Conservation (phyloP, 371 early-diverging fungal genomes). For the Saksenaea oblongispora region DNA sequence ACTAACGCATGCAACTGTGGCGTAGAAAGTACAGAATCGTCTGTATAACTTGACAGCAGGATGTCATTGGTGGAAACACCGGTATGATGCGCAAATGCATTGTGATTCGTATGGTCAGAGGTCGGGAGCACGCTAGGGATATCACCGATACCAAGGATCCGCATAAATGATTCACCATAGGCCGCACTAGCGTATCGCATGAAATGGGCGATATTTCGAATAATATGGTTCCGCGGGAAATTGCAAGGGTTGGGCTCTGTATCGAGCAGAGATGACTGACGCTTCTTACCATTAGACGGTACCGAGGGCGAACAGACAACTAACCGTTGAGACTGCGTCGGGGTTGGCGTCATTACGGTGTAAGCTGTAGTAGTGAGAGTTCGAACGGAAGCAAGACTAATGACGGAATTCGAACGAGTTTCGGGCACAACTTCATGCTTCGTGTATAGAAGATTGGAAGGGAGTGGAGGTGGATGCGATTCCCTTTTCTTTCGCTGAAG, state of each 20-base stretch:
- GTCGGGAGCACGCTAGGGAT: slow-evolving; percentile 50
- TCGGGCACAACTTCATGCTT: not conserved
- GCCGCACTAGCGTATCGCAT: slow-evolving; percentile 81
- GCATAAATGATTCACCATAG: slow-evolving; percentile 85
- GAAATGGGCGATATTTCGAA: slow-evolving; percentile 72
- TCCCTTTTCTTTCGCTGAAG: slow-evolving; percentile 8
- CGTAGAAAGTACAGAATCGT: slow-evolving; percentile 28
- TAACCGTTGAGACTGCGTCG: not conserved
- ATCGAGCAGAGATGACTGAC: not conserved
- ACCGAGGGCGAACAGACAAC: not conserved
- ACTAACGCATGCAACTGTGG: slow-evolving; percentile 76
- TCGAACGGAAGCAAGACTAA: not conserved
- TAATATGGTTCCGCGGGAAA: slow-evolving; percentile 67
- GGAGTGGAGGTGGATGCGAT: slow-evolving; percentile 7
- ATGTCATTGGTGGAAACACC: slow-evolving; percentile 67
- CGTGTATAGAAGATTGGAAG: not conserved
- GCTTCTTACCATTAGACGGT: not conserved
- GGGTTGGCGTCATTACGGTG: not conserved
- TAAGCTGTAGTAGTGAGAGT: not conserved
- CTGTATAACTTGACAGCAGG: slow-evolving; percentile 64
- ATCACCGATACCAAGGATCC: slow-evolving; percentile 75
- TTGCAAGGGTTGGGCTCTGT: slow-evolving; percentile 17
- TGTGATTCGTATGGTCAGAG: slow-evolving; percentile 59
- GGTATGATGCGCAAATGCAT: slow-evolving; percentile 73
- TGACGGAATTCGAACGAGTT: not conserved